Evolutionary conservation across 768 basidiomycete genomes (phyloP).

Genomic region (Tricholoma furcatifolium): DNA sequence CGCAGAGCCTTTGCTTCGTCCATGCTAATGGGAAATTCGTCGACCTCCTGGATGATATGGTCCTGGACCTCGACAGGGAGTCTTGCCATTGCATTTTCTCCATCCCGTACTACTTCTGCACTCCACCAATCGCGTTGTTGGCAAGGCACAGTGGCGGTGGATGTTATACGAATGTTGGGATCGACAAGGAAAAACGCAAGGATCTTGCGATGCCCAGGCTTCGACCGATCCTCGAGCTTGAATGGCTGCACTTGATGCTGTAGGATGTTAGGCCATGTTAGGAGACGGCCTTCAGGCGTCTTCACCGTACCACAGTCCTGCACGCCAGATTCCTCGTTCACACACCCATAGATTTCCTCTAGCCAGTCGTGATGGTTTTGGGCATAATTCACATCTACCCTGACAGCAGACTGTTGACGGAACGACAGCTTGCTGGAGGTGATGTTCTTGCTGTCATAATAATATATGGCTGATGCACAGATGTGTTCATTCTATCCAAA

Average conservation of each 20-base stretch:
- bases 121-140: constrained; percentile 25
- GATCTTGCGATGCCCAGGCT: constrained; percentile 15
- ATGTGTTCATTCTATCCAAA: constrained; percentile 17
- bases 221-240: constrained; percentile 9
- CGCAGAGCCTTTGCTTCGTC: constrained; percentile 23
- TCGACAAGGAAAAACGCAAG: constrained; percentile 20
- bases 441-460: constrained; percentile 16
- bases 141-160: constrained; percentile 25
- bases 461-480: constrained; percentile 18
- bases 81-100: constrained; percentile 6
- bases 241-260: constrained; percentile 14
- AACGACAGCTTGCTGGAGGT: constrained; percentile 10
- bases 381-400: not conserved
- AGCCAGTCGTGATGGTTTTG: constrained; percentile 13
- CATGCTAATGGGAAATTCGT: constrained; percentile 21
- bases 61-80: constrained; percentile 23
- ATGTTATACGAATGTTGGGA: constrained; percentile 21
- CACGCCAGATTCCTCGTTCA: not conserved
- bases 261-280: constrained; percentile 15
- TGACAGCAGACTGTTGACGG: constrained; percentile 3
- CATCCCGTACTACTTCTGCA: constrained; percentile 6
- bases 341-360: constrained; percentile 1
- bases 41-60: constrained; percentile 16
- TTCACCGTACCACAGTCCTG: constrained; percentile 12
- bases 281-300: constrained; percentile 13